Evolutionary conservation across 192 early-diverging fungal species (phyloP), one percentile per base, ranked within the genome.

Genomic region (Linderina pennispora): DNA sequence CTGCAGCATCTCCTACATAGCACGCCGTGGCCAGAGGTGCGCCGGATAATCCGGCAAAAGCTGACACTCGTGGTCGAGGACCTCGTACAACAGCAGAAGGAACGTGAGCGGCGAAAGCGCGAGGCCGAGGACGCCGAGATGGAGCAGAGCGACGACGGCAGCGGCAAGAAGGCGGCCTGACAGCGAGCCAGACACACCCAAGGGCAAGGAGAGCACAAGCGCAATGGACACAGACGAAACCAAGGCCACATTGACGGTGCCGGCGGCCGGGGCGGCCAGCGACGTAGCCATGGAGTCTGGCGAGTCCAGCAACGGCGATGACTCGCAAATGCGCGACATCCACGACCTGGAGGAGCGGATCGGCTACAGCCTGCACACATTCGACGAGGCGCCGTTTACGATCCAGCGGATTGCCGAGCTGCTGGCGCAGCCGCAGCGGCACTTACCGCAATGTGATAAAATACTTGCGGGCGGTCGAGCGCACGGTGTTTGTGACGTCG

Each of bases 391-490:
- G 11, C 70, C 70, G 5, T 74, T 74, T 35, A 74, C 70, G 1
- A 66, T 74, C 15, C 70, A 74, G 41, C 57, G 70, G 14, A 62
- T 74, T 3, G 54, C 55, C 28, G 70, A 74, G 43, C 55, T 74
- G 34, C 31, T 66, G 24, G 47, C 43, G 18, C 58, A 55, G 54
- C 59, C 70, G 11, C 57, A 65, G 38, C 58, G 54, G 15, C 63
- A 74, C 26, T n/a, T 74, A 74, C 51, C 50, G 51, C 34, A 58
- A 32, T 22, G 58, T 53, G 1, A 45, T 63, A 10, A 74, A 74
- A 59, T 66, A 62, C 11, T 36, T 74, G 14, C 57, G 70, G 1
- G 70, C 70, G 1, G 36, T 74, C 8, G 63, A 74, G 21, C 50
- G 60, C 1, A 62, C 61, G 1, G 68, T 72, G 6, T 72, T 62